Evolutionary conservation across 306 rosid species (phyloP).

Genomic region (Hippophae rhamnoides): DNA sequence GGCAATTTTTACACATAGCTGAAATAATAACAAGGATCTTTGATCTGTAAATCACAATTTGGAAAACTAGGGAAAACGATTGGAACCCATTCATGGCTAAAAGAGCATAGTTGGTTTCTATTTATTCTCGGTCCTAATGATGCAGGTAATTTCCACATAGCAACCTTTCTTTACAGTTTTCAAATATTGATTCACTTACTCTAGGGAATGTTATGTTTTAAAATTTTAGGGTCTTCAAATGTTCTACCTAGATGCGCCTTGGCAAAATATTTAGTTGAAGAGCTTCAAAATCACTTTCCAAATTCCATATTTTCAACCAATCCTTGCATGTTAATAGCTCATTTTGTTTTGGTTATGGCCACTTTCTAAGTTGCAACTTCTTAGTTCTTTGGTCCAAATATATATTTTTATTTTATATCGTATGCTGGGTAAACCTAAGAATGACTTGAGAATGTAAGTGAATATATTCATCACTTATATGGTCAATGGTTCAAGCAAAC

Average conservation of each 20-base stretch:
- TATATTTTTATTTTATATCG: too few species aligned
- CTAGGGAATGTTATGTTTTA: not conserved
- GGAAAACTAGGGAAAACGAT: conserved; percentile 74
- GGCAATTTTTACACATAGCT: not conserved
- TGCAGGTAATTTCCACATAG: conserved; percentile 44
- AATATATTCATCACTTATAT: not conserved
- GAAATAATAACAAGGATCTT: conserved; percentile 14
- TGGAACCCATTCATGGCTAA: conserved; percentile 41
- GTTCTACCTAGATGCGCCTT: conserved; percentile 66
- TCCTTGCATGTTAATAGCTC: conserved; percentile 68
- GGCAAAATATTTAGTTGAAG: conserved; percentile 72
- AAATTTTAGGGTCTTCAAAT: conserved; percentile 59
- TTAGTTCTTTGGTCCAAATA: too few species aligned
- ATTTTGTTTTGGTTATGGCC: conserved; percentile 5
- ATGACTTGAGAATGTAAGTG: not conserved
- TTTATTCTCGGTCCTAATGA: too few species aligned
- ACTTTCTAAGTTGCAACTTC: not conserved
- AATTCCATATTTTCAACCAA: conserved; percentile 82
- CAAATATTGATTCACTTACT: not conserved
- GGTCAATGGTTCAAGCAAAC: not conserved
- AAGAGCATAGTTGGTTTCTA: too few species aligned
- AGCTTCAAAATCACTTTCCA: conserved; percentile 66
- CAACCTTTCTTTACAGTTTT: conserved; percentile 1
- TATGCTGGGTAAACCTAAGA: not conserved
- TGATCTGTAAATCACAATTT: conserved; percentile 53